These are phyloP conservation scores for Paramecium sexaurelia DNA, from an alignment of 73 alveolate genomes.

Conservation along the genomic window DNA sequence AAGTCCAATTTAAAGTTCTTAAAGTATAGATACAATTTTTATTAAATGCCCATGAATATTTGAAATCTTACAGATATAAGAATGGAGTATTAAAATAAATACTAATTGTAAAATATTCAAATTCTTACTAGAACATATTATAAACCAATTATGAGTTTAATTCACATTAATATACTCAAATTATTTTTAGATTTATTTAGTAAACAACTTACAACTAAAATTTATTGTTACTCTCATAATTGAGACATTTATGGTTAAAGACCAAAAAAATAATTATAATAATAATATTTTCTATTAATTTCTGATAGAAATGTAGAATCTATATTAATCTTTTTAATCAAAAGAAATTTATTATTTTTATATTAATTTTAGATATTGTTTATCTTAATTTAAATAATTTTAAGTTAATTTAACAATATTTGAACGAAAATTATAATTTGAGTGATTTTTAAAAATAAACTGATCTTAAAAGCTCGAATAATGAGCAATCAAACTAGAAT, in stretches of 20 bases:
- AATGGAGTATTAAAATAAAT: background rate
- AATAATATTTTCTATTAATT: background rate
- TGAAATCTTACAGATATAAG: background rate
- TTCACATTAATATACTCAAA: too few relatives aligned
- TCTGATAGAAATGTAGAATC: slow-evolving; percentile 14
- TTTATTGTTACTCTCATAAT: background rate
- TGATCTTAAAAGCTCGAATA: background rate
- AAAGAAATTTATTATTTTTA: background rate
- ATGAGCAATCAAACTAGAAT: background rate
- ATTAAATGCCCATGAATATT: background rate
- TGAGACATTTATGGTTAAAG: too few relatives aligned
- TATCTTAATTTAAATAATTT: too few relatives aligned
- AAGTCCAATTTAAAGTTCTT: background rate
- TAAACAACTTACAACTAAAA: background rate
- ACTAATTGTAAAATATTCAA: background rate
- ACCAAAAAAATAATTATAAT: background rate
- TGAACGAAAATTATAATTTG: background rate
- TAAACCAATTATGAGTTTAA: too few relatives aligned
- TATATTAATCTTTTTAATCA: background rate
- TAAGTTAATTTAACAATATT: too few relatives aligned
- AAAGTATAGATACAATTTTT: background rate
- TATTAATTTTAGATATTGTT: slow-evolving; percentile 22
- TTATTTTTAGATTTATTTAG: background rate
- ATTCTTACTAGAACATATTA: too few relatives aligned
- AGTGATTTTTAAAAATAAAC: background rate